These are phyloP conservation scores for Silene latifolia DNA, from an alignment of 148 eudicot species.

Conservation along the genomic window DNA sequence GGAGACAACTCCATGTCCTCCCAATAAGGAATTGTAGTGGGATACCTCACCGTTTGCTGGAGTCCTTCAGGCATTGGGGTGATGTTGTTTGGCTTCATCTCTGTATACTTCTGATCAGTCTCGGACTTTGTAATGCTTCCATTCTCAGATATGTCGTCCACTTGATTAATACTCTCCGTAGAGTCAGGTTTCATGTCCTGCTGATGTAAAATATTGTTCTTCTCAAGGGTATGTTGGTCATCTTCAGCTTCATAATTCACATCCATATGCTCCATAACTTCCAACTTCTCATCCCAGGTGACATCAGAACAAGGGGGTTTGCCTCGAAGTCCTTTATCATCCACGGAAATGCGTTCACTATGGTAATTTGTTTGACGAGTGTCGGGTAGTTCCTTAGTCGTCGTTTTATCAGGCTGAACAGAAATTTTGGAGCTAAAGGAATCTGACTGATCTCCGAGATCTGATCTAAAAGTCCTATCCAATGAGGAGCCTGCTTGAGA, in stretches of 20 bases:
- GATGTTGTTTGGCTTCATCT: neutral
- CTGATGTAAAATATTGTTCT: conserved; percentile 17
- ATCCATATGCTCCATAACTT: conserved; percentile 40
- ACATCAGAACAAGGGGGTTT: conserved; percentile 40
- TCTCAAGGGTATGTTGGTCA: conserved; percentile 24
- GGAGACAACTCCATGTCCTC: neutral
- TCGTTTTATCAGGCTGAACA: conserved; percentile 34
- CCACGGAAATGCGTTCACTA: conserved; percentile 30
- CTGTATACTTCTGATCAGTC: conserved; percentile 4
- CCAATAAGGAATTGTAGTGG: neutral
- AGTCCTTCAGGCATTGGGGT: no score
- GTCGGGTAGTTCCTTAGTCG: conserved; percentile 32
- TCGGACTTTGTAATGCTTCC: conserved; percentile 18
- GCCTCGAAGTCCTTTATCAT: conserved; percentile 25
- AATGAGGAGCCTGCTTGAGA: conserved; percentile 44
- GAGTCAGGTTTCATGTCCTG: conserved; percentile 21
- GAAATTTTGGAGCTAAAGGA: conserved; percentile 52
- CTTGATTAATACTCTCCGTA: conserved; percentile 24
- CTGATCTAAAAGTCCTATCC: conserved; percentile 49
- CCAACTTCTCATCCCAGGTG: conserved; percentile 75
- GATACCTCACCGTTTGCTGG: neutral
- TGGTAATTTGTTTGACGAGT: conserved; percentile 29
- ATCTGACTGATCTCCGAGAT: conserved; percentile 43
- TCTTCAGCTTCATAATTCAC: conserved; percentile 31
- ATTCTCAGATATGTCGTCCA: conserved; percentile 20